phyloP scores from a whole-genome alignment of 345 rosid genomes.

The Clausena lansium region DNA sequence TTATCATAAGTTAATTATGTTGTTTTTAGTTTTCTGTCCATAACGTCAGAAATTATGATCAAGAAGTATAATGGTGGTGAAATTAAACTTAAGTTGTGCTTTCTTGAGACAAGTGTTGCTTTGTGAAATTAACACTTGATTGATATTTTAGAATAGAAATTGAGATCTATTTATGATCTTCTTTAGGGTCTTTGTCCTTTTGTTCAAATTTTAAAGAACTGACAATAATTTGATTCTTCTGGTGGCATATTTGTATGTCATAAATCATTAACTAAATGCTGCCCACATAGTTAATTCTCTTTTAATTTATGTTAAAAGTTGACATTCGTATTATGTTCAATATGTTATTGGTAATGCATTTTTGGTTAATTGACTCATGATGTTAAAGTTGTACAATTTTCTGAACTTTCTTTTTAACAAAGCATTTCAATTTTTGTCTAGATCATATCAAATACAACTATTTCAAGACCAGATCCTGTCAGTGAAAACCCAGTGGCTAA shows the following conservation, averaged over 20 bases:
- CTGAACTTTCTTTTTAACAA: neutral
- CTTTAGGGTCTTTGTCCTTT: neutral
- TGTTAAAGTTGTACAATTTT: neutral
- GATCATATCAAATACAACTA: conserved; percentile 93
- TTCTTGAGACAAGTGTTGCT: neutral
- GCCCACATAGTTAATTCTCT: neutral
- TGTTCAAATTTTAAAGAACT: neutral
- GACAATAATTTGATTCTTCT: neutral
- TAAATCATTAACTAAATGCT: neutral
- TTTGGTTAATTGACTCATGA: neutral
- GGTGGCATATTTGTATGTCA: neutral
- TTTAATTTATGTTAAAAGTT: conserved; percentile 3
- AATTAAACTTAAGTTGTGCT: neutral
- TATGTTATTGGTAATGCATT: neutral
- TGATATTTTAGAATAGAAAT: neutral
- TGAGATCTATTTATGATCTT: neutral
- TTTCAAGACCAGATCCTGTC: conserved; percentile 78
- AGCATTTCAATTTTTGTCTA: conserved; percentile 24
- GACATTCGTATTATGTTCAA: neutral
- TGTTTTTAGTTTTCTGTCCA: neutral
- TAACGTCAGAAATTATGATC: neutral
- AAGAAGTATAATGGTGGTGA: neutral
- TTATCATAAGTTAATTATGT: neutral
- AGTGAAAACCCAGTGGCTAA: conserved; percentile 50
- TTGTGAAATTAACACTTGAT: neutral